Conservation (phyloP, 441 rosid species). For the Syzygium syzygioides region DNA sequence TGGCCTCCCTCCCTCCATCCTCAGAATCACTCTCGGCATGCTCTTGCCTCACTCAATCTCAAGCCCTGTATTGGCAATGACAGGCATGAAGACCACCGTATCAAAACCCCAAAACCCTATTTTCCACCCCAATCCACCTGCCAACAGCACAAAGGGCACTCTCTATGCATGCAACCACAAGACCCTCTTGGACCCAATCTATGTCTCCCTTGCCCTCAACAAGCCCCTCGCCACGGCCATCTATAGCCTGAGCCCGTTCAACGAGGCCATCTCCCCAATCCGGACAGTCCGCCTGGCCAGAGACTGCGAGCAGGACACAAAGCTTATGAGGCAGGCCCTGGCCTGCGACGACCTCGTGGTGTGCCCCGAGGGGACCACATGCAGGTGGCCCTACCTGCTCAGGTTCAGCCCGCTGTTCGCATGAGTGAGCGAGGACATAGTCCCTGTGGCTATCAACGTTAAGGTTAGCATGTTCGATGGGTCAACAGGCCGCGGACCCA, state of each 20-base stretch:
- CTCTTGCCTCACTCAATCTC: constrained; percentile 33
- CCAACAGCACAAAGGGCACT: constrained; percentile 8
- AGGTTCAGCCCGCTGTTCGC: constrained; percentile 73
- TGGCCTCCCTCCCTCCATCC: constrained; percentile 22
- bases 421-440: constrained; percentile 45
- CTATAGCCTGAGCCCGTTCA: constrained; percentile 51
- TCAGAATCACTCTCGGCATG: constrained; percentile 23
- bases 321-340: constrained; percentile 30
- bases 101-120: constrained; percentile 3
- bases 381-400: constrained; percentile 66
- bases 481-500: constrained; percentile 66
- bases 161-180: constrained; percentile 62
- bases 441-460: constrained; percentile 52
- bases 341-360: constrained; percentile 47
- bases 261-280: constrained; percentile 49
- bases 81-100: constrained; percentile 24
- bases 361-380: constrained; percentile 83
- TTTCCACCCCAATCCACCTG: not conserved
- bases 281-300: constrained; percentile 40
- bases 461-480: constrained; percentile 55
- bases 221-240: constrained; percentile 53
- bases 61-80: constrained; percentile 23
- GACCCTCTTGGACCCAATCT: constrained; percentile 60
- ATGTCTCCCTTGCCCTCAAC: constrained; percentile 16
- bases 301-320: constrained; percentile 36